Percentiles rank a stretch among this genome's conserved stretches.
phyloP scores from a whole-genome alignment of 139 green algal species.

The Volvox africanus region DNA sequence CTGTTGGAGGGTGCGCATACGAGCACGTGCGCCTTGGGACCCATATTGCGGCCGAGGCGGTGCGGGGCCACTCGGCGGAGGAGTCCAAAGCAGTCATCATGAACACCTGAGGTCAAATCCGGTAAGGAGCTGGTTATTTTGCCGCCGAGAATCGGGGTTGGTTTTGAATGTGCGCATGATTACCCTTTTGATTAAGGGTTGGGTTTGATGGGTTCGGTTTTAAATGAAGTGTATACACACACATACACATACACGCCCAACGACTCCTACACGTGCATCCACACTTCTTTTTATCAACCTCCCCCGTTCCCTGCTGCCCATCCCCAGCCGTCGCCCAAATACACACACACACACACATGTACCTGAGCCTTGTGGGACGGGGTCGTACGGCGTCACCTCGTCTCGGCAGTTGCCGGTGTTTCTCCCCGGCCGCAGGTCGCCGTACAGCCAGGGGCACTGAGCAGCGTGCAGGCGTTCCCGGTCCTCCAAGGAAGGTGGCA shows the following conservation, averaged over 20 bases:
- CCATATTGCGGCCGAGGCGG: slow-evolving; percentile 53
- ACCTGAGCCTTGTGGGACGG: slow-evolving; percentile 9
- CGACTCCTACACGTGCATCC: too few species aligned
- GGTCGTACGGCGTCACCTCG: slow-evolving; percentile 40
- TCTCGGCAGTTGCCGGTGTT: slow-evolving; percentile 13
- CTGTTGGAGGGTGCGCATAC: slow-evolving; percentile 95
- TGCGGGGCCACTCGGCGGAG: slow-evolving; percentile 40
- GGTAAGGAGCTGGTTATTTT: too few species aligned
- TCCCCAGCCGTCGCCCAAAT: too few species aligned
- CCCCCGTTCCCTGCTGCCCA: too few species aligned
- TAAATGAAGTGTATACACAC: too few species aligned
- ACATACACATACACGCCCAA: too few species aligned
- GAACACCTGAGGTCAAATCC: not conserved
- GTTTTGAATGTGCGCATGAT: too few species aligned
- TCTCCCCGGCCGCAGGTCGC: not conserved
- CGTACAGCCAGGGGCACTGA: slow-evolving; percentile 31
- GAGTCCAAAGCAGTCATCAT: slow-evolving; percentile 59
- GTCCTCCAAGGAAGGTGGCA: not conserved
- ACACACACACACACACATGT: not conserved
- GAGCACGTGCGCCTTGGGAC: slow-evolving; percentile 79
- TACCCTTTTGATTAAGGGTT: too few species aligned
- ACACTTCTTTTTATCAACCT: too few species aligned
- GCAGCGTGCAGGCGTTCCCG: not conserved
- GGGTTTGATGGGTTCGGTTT: too few species aligned
- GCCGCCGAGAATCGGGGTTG: too few species aligned